Conservation (phyloP, 768 basidiomycete species). For the Scleroderma citrinum region DNA sequence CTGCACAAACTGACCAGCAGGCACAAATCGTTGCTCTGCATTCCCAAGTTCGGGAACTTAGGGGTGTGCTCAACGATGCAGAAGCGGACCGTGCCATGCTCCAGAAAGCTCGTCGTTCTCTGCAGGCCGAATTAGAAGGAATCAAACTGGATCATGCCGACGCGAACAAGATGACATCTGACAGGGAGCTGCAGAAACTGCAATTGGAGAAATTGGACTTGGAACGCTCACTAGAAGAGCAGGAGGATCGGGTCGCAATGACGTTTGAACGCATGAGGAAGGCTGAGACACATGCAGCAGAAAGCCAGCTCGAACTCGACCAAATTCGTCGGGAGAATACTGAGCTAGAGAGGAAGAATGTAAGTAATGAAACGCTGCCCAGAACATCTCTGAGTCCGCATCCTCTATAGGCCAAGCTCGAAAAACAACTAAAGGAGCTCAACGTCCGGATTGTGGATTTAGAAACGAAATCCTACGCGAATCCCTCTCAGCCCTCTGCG, state of each 20-base stretch:
- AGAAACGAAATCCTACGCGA: constrained; percentile 71
- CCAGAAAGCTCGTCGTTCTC: constrained; percentile 73
- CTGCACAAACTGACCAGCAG: constrained; percentile 75
- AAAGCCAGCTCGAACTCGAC: constrained; percentile 71
- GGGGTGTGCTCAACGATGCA: constrained; percentile 76
- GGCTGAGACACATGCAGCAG: constrained; percentile 68
- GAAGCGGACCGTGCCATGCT: constrained; percentile 75
- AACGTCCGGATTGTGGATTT: constrained; percentile 79
- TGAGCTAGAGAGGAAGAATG: constrained; percentile 72
- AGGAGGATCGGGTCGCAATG: constrained; percentile 65
- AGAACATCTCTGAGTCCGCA: background rate
- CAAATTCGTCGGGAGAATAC: constrained; percentile 78
- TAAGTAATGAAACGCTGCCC: constrained; percentile 25
- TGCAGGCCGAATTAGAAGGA: constrained; percentile 75
- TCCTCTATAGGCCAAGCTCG: constrained; percentile 59
- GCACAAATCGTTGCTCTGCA: constrained; percentile 78
- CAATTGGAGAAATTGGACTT: constrained; percentile 80
- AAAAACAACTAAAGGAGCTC: constrained; percentile 81
- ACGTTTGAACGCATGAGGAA: constrained; percentile 77
- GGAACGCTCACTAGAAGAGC: constrained; percentile 71
- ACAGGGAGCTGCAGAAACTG: constrained; percentile 68
- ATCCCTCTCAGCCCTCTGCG: constrained; percentile 50
- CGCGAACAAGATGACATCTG: constrained; percentile 60
- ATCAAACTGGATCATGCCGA: constrained; percentile 76
- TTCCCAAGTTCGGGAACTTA: constrained; percentile 80